Evolutionary conservation across 164 flowering plant species (phyloP), one percentile per base, ranked within the genome.

Genomic region (Saururus chinensis): DNA sequence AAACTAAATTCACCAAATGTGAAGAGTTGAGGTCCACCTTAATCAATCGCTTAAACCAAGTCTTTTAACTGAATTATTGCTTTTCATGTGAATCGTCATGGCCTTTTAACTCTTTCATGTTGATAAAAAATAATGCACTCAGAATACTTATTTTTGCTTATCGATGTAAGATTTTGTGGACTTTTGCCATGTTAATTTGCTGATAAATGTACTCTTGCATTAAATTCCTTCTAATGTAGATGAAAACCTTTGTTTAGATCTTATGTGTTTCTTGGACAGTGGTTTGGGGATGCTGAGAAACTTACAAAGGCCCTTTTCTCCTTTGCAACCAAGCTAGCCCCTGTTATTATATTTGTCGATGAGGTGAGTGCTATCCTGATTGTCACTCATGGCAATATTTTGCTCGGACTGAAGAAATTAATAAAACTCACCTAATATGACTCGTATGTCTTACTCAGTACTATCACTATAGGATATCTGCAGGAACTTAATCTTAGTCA

Each of bases 241-340:
- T 12, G 14, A 13, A 45, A 45, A 45, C 11, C 14, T 45, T 45
- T 17, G 17, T 45, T 17, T 45, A 17, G 4, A 4, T 45, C 49
- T 55, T 62, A 19, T 16, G 22, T 48, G 23, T 70, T 35, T 57
- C 60, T 22, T 71, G n/a, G 25, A 53, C 85, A 95, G 99, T 95
- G 99, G 99, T 90, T 88, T 82, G 99, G 99, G 63, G 99, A 95
- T 80, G 97, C 99, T 63, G 99, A 95, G 74, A 95, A 95, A 79
- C 92, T 95, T 22, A 95, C 99, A 0, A 90, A 87, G 77, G 95
- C 97, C 40, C 91, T 95, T 58, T 95, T 95, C 73, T 91, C 99
- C 56, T 95, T 91, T 71, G 99, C 99, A 20, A 80, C 85, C 79
- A 87, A 79, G 76, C 83, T 95, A 63, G 81, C 97, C 30, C 99